Percentiles rank a stretch among this genome's conserved stretches.
phyloP scores from a whole-genome alignment of 1,139 yeast genomes.

The Kodamaea sp. region DNA sequence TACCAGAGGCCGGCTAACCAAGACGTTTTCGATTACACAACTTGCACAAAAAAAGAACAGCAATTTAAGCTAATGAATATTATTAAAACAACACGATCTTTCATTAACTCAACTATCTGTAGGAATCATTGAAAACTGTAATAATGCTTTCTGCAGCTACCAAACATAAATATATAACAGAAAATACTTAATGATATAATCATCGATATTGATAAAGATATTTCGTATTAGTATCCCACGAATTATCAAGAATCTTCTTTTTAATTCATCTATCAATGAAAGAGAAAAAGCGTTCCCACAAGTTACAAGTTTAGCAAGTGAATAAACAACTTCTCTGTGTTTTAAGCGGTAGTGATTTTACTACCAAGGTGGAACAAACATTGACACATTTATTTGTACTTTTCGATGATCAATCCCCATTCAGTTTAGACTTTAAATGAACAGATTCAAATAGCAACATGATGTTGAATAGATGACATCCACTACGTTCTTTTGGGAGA shows the following conservation, averaged over 20 bases:
- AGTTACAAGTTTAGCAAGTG: constrained; percentile 18
- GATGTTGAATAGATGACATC: constrained; percentile 19
- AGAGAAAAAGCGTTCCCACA: constrained; percentile 28
- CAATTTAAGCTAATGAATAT: too few relatives aligned
- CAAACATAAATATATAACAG: too few relatives aligned
- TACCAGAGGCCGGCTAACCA: too few relatives aligned
- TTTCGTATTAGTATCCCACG: constrained; percentile 18
- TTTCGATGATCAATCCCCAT: constrained; percentile 40
- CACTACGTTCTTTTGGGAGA: constrained; percentile 36
- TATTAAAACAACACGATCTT: too few relatives aligned
- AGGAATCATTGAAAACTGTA: too few relatives aligned
- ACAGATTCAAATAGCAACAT: constrained; percentile 22
- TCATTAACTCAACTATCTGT: too few relatives aligned
- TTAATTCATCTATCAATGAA: constrained; percentile 15
- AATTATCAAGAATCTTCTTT: constrained; percentile 20
- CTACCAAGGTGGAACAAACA: constrained; percentile 11
- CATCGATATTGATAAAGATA: constrained; percentile 17
- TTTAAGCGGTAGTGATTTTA: constrained; percentile 15
- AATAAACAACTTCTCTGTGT: constrained; percentile 24
- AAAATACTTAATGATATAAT: constrained; percentile 8
- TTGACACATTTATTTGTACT: constrained; percentile 55
- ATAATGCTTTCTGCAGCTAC: too few relatives aligned
- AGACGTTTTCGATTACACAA: too few relatives aligned
- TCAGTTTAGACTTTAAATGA: constrained; percentile 1
- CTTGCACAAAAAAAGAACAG: too few relatives aligned